These are phyloP conservation scores for Podospora anserina DNA, from an alignment of 495 filamentous ascomycete species.

Conservation along the genomic window DNA sequence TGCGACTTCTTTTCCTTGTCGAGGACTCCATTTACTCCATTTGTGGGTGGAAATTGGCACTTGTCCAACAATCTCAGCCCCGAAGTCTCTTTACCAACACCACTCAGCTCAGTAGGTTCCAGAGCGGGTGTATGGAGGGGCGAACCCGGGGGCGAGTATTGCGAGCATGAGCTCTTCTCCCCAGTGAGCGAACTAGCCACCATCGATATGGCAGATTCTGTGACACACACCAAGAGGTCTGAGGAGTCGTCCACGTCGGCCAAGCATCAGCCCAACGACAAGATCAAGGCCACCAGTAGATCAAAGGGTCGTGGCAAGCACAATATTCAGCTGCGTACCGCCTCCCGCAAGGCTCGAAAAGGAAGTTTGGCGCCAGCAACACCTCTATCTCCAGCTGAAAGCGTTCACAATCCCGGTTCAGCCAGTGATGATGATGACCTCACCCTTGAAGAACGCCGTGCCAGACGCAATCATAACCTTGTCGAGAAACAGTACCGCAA, in stretches of 20 bases:
- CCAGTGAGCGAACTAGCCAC: constrained; percentile 1
- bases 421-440: constrained; percentile 15
- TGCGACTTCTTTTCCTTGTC: constrained; percentile 4
- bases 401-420: background rate
- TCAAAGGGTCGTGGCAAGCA: constrained; percentile 11
- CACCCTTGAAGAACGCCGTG: constrained; percentile 26
- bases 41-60: background rate
- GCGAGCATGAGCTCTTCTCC: constrained; percentile 1
- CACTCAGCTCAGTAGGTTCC: constrained; percentile 1
- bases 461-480: constrained; percentile 30
- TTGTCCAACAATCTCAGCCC: background rate
- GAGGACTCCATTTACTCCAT: background rate
- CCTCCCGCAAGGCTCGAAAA: constrained; percentile 26
- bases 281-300: background rate
- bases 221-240: constrained; percentile 5
- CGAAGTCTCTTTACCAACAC: background rate
- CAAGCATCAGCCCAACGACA: background rate
- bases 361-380: background rate
- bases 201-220: background rate
- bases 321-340: constrained; percentile 24
- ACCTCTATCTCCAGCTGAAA: constrained; percentile 2
- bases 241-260: constrained; percentile 2
- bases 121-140: background rate
- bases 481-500: constrained; percentile 36
- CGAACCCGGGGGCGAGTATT: constrained; percentile 9